These are phyloP conservation scores for Lavandula angustifolia DNA, from an alignment of 257 asterid genomes.

Conservation along the genomic window DNA sequence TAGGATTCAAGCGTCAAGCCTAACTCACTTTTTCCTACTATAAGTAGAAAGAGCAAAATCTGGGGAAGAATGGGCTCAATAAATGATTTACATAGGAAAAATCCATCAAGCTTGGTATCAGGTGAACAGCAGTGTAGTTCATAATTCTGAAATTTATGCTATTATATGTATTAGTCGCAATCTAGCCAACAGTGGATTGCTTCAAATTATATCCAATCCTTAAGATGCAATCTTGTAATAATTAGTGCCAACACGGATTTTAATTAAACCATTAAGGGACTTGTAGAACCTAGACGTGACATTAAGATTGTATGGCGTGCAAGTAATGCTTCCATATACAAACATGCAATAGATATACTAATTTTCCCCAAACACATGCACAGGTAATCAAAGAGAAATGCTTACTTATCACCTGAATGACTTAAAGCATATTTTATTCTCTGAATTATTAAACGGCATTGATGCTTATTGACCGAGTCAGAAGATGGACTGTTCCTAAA, in stretches of 20 bases:
- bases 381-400: slow-evolving; percentile 23
- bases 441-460: slow-evolving; percentile 76
- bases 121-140: neutral
- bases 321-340: slow-evolving; percentile 8
- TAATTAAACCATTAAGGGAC: neutral
- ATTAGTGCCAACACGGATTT: slow-evolving; percentile 9
- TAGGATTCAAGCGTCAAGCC: neutral
- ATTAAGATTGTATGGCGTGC: neutral
- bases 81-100: neutral
- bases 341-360: neutral
- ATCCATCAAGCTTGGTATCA: neutral
- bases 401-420: slow-evolving; percentile 81
- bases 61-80: neutral
- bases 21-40: neutral
- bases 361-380: neutral
- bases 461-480: slow-evolving; percentile 91
- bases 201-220: neutral
- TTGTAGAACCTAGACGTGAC: neutral
- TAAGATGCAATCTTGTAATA: neutral
- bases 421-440: slow-evolving; percentile 68
- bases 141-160: slow-evolving; percentile 12
- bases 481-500: slow-evolving; percentile 66
- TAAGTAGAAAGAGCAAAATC: slow-evolving; percentile 3
- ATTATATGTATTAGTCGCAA: neutral
- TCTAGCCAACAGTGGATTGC: slow-evolving; percentile 19